Evolutionary conservation across 106 monocot genomes (phyloP).

Genomic region (Platanthera zijinensis): DNA sequence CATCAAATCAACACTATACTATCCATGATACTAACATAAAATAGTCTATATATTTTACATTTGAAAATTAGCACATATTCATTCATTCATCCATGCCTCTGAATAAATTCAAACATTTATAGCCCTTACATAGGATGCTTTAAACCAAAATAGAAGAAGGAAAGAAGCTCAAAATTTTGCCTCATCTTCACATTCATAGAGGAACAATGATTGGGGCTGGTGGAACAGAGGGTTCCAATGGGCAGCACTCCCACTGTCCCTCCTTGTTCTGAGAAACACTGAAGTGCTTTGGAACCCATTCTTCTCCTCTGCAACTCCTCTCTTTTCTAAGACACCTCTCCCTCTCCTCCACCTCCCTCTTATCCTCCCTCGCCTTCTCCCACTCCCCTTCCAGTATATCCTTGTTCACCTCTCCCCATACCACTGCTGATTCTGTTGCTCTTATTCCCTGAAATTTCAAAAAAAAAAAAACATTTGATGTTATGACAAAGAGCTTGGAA

Average conservation of each 20-base stretch:
- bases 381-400: conserved; percentile 66
- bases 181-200: background rate
- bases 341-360: conserved; percentile 61
- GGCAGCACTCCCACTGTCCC: conserved; percentile 69
- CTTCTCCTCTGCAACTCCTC: conserved; percentile 32
- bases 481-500: no score
- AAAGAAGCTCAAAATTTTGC: background rate
- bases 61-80: no score
- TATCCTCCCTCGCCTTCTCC: conserved; percentile 60
- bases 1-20: no score
- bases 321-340: conserved; percentile 45
- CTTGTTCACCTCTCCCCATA: conserved; percentile 72
- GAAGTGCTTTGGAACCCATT: conserved; percentile 76
- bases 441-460: conserved; percentile 32
- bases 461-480: background rate
- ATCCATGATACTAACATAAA: no score
- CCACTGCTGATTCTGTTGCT: conserved; percentile 53
- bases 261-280: conserved; percentile 47
- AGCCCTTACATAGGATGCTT: no score
- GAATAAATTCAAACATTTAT: no score
- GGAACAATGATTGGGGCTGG: conserved; percentile 54
- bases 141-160: no score
- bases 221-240: conserved; percentile 36
- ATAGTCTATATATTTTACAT: no score
- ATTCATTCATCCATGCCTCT: no score